Base-by-base conservation (phyloP, 805 yeast species). In the Yarrowia sp. region DNA sequence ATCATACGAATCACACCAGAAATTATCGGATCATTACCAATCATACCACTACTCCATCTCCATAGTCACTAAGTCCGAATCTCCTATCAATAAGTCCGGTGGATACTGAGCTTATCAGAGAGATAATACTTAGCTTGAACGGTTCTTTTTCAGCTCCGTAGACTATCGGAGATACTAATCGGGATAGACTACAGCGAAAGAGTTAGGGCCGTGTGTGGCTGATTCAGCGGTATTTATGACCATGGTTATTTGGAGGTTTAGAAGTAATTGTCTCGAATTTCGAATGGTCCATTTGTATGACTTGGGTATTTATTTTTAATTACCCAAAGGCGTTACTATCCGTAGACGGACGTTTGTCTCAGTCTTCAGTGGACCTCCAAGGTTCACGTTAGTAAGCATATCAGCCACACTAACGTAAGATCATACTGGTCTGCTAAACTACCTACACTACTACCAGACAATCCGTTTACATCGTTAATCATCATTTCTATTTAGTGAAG, bases 401-500 rank as follows among this genome's bases (percentile, higher is more conserved):
- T 46, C 16, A 48, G 52, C 52, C 52, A 48, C 52, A 48, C 9
- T 26, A 26, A 26, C 7, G 32, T 26, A 26, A 26, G 32, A 26
- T 5, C 32, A 26, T 5, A 26, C 32, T 26, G 32, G 32, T 26
- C 32, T 26, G 32, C 32, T 26, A 26, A 5, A 26, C 32, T 26
- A 26, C 7, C 7, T 26, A 26, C 7, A 26, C 32, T 26, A 26
- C 3, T 3, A 26, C 32, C 32, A 5, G 7, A 5, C 32, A 26
- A 5, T 26, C 32, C 32, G 32, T 26, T 26, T 26, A 42, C 16
- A n/a, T 46, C 53, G 7, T 14, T 14, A 26, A 26, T 53, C 10
- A 53, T 38, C 14, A 14, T 45, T 11, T 53, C 59, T 53, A 53
- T 40, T 36, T 65, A 55, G 22, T 58, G 67, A 56, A 58, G 53